Base-by-base conservation (phyloP, 805 yeast genomes). In the Jamesozyma piceae region DNA sequence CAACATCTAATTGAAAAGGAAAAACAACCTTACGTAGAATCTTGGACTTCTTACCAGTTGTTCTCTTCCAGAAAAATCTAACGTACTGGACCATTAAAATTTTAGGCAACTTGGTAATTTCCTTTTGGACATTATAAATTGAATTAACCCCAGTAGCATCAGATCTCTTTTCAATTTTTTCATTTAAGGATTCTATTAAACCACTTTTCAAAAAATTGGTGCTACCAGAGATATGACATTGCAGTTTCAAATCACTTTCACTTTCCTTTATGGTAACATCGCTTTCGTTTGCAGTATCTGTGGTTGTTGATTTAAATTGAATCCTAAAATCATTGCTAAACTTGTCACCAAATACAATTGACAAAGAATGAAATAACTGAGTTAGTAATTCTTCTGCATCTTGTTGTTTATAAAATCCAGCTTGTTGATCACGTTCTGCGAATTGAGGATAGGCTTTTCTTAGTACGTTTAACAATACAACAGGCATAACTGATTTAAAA, bases 331-430 rank as follows among this genome's bases (percentile, higher is more conserved):
- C 73, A 41, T 77, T 76, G 31, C 78, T 62, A 41, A 73, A 66
- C 17, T 62, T 63, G 18, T 75, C 72, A 21, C 75, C 73, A 44
- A 61, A 53, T 11, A 69, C 72, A 19, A 63, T 55, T 30, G 72
- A 62, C 46, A 86, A 62, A 27, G 72, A 64, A 29, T 68, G 65
- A 48, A 89, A 64, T 39, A 92, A 72, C 60, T 83, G 90, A 6
- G 96, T 81, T 65, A 78, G 88, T 15, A 90, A 83, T 62, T 92
- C 99, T 66, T 92, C 99, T 0, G 98, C 98, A 68, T 92, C 99
- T 66, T 92, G 99, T 66, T 92, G 98, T 63, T 86, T 88, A 58
- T 74, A 83, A 43, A 73, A 66, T 1, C 97, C 97, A 35, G 68
- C 65, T 39, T 69, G 68, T 24, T 68, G 66, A 47, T 77, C 82